These are phyloP conservation scores for Hevea brasiliensis DNA, from an alignment of 345 rosid species.

Conservation along the genomic window DNA sequence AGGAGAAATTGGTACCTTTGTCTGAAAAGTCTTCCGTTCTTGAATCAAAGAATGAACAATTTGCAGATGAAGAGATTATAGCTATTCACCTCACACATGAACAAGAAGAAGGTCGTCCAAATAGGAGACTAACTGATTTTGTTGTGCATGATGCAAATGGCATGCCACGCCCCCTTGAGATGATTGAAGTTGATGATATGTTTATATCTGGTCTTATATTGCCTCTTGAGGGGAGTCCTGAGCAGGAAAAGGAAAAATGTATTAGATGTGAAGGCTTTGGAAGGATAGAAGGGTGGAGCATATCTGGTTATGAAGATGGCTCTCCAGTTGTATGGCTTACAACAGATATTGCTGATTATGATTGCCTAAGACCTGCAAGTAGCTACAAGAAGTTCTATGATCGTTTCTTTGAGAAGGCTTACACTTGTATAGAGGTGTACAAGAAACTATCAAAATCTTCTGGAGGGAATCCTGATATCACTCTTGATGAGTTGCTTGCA, in stretches of 20 bases:
- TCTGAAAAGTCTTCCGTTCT: conserved; percentile 42
- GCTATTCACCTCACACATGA: conserved; percentile 26
- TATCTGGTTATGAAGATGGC: conserved; percentile 37
- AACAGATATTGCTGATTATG: conserved; percentile 31
- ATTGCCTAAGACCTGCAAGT: conserved; percentile 28
- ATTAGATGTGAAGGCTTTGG: conserved; percentile 34
- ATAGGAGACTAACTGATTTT: conserved; percentile 29
- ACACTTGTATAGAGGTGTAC: conserved; percentile 24
- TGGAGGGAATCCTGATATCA: conserved; percentile 27
- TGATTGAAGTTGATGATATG: conserved; percentile 29
- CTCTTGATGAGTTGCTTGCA: conserved; percentile 36
- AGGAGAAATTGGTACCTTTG: conserved; percentile 50
- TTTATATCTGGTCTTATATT: conserved; percentile 28
- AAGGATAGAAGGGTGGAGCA: conserved; percentile 29
- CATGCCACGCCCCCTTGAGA: conserved; percentile 26
- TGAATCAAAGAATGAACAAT: conserved; percentile 46
- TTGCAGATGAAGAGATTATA: conserved; percentile 48
- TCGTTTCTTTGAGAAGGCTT: conserved; percentile 29
- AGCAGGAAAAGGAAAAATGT: conserved; percentile 18
- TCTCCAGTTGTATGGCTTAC: conserved; percentile 32
- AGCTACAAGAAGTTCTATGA: conserved; percentile 23
- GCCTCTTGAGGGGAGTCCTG: conserved; percentile 20
- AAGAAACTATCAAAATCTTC: conserved; percentile 28
- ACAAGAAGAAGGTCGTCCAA: conserved; percentile 21
- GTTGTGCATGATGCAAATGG: conserved; percentile 28